phyloP scores from a whole-genome alignment of 768 basidiomycete genomes.

The Cystofilobasidium bisporidii region DNA sequence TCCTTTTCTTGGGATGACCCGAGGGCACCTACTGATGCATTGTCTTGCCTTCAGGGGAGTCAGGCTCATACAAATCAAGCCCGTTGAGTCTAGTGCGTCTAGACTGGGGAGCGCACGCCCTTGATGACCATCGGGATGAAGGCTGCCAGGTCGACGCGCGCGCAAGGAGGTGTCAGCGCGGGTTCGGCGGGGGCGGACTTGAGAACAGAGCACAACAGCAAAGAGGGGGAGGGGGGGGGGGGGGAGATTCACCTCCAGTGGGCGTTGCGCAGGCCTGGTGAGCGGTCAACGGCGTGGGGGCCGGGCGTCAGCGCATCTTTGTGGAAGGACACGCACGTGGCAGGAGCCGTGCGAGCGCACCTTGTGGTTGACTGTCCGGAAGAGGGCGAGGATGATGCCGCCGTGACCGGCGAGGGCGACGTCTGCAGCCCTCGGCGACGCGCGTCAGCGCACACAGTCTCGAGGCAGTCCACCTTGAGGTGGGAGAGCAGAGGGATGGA shows the following conservation, averaged over 20 bases:
- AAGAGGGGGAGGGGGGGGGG: not conserved
- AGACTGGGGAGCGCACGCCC: not conserved
- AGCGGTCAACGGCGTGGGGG: not conserved
- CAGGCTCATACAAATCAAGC: no score
- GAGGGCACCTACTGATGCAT: no score
- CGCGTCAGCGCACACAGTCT: no score
- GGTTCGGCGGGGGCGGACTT: not conserved
- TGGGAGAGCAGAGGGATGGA: not conserved
- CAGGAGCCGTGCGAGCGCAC: not conserved
- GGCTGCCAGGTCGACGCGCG: not conserved
- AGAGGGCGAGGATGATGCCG: not conserved
- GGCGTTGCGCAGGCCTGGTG: not conserved
- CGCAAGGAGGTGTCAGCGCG: not conserved
- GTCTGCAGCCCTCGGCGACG: not conserved
- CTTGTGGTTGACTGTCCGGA: not conserved
- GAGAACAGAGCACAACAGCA: no score
- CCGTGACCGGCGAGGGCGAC: not conserved
- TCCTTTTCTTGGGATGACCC: no score
- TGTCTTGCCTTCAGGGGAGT: no score
- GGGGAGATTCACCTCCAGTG: not conserved
- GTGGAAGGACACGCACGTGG: no score
- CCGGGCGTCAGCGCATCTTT: not conserved
- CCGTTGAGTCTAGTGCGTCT: not conserved
- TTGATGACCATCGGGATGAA: conserved; percentile 7
- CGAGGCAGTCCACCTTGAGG: not conserved